phyloP scores from a whole-genome alignment of 139 green algal genomes.

The Haematococcus lacustris region DNA sequence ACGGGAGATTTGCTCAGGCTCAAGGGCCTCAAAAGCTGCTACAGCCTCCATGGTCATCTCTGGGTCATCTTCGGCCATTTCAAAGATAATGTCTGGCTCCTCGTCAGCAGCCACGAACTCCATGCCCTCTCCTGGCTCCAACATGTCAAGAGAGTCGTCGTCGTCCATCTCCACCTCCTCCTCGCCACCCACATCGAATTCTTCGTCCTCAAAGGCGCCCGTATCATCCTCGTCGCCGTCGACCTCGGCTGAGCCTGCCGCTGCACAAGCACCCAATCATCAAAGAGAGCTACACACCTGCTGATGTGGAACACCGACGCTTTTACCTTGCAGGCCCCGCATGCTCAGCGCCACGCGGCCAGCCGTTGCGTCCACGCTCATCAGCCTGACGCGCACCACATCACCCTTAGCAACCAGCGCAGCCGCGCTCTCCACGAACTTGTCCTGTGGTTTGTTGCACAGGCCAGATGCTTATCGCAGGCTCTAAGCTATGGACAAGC shows the following conservation, averaged over 20 bases:
- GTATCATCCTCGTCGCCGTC: constrained; percentile 1
- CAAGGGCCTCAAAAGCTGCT: constrained; percentile 5
- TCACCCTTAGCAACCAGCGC: constrained; percentile 29
- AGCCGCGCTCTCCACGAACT: constrained; percentile 48
- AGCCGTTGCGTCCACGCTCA: constrained; percentile 39
- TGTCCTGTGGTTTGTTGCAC: constrained; percentile 23
- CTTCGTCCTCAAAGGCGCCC: constrained; percentile 3
- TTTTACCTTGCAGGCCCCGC: constrained; percentile 29
- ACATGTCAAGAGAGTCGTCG: constrained; percentile 11
- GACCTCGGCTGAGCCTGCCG: neutral
- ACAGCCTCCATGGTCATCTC: constrained; percentile 14
- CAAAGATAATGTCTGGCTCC: constrained; percentile 9
- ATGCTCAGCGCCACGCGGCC: constrained; percentile 48
- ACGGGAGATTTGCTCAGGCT: neutral
- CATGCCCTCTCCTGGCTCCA: constrained; percentile 22
- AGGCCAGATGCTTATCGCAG: neutral
- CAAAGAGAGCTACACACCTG: neutral
- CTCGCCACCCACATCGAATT: neutral
- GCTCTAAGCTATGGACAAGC: neutral
- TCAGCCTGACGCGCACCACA: constrained; percentile 37
- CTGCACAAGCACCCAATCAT: neutral
- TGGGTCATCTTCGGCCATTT: constrained; percentile 13
- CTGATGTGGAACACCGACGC: no score
- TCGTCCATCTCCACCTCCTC: constrained; percentile 11
- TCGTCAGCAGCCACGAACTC: constrained; percentile 30